Evolutionary conservation across 352 stramenopile species (phyloP), one percentile per base, ranked within the genome.

Genomic region (Hyphochytrium catenoides): DNA sequence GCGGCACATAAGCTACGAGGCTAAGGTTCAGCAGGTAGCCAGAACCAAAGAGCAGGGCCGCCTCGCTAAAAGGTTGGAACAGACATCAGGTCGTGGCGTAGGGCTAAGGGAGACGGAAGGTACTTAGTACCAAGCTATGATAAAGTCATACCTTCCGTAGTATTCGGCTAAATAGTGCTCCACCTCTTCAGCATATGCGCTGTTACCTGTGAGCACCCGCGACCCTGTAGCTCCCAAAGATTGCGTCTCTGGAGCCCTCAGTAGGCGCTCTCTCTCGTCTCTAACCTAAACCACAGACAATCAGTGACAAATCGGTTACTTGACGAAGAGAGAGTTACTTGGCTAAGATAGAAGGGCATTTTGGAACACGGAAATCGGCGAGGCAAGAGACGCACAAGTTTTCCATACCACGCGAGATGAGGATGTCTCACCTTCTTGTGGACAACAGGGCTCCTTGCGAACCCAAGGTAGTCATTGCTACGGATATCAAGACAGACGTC

Each of bases 391-490:
- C 19, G 7, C 17, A 7, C 23, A n/a, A n/a, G 7, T 19, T 34
- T 26, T 29, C 19, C 14, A 26, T 42, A 64, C 12, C 67, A 36
- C 20, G 46, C 43, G 26, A 58, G 21, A 6, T 86, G 56, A 22
- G 56, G 52, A 12, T 36, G 36, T 20, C 57, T 42, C 24, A 75
- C 57, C 27, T 54, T 62, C 34, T 53, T 36, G 9, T 54, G 49
- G 30, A 92, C 58, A 44, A 54, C 28, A 12, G 35, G 25, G 31
- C 50, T 73, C 8, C 72, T 65, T 11, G 85, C 78, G 26, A 97
- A 61, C 12, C 89, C 85, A 14, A 98, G 57, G 47, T 96, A 96
- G 43, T 98, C 89, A 48, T 97, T 98, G 35, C 74, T 94, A 43
- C 65, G 88, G 52, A 98, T 97, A 51, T 98, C 89, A 28, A 91